phyloP scores from a whole-genome alignment of 331 rosid species.

The Quercus tomentella region DNA sequence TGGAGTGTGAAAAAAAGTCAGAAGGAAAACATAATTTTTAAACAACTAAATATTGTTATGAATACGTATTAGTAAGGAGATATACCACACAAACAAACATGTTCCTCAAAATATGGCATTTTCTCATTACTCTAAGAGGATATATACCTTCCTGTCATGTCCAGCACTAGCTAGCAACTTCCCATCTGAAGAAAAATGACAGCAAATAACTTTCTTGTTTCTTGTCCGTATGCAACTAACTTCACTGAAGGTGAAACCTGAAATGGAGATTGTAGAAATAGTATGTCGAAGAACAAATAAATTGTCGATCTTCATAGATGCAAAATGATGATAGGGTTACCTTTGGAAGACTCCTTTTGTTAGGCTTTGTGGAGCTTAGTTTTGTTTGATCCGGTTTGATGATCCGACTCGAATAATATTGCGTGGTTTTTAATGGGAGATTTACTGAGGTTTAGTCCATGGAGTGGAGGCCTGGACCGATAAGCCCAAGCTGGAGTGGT shows the following conservation, averaged over 20 bases:
- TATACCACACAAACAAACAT: neutral
- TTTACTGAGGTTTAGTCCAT: too few relatives aligned
- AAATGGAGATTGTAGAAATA: slow-evolving; percentile 26
- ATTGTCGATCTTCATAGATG: neutral
- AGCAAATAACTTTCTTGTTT: slow-evolving; percentile 60
- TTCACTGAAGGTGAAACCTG: slow-evolving; percentile 81
- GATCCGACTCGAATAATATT: too few relatives aligned
- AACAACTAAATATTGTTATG: too few relatives aligned
- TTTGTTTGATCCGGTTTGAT: too few relatives aligned
- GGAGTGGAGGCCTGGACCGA: too few relatives aligned
- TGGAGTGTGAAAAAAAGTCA: neutral
- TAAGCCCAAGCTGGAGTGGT: too few relatives aligned
- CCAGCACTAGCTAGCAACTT: slow-evolving; percentile 91
- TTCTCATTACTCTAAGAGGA: slow-evolving; percentile 10
- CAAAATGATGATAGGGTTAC: slow-evolving; percentile 34
- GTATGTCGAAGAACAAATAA: slow-evolving; percentile 1
- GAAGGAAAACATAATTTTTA: neutral
- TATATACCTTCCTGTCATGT: slow-evolving; percentile 78
- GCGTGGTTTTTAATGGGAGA: too few relatives aligned
- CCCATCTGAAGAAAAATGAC: slow-evolving; percentile 91
- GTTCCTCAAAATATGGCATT: slow-evolving; percentile 5
- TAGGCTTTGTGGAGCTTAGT: too few relatives aligned
- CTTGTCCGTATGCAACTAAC: slow-evolving; percentile 66
- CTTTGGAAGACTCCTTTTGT: slow-evolving; percentile 57
- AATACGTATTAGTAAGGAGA: too few relatives aligned